Conservation (phyloP, 345 rosid species). For the Diplotaxis tenuifolia region DNA sequence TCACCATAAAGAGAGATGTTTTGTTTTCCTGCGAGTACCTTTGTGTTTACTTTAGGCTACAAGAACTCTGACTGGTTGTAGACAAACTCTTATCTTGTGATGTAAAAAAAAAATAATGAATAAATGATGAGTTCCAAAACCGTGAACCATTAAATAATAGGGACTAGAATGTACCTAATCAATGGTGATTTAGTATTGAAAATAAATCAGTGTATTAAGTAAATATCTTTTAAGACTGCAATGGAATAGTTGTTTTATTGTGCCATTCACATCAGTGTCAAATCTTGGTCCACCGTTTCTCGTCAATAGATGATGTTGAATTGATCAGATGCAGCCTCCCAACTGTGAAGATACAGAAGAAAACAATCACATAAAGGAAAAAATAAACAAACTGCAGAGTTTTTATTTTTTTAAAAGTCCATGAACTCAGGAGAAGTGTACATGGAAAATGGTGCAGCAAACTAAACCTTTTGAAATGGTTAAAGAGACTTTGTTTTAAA, state of each 20-base stretch:
- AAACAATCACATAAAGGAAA: not conserved
- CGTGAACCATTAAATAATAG: not conserved
- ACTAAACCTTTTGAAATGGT: not conserved
- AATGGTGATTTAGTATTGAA: not conserved
- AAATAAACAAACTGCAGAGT: not conserved
- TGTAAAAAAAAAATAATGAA: not conserved
- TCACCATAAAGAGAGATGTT: slow-evolving; percentile 14
- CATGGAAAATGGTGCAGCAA: not conserved
- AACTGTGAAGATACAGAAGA: slow-evolving; percentile 42
- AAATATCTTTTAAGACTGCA: not conserved
- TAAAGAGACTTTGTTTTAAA: not conserved
- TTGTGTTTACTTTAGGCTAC: not conserved
- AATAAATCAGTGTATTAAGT: not conserved
- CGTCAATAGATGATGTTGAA: slow-evolving; percentile 18
- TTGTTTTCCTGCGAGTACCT: slow-evolving; percentile 21
- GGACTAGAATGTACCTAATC: not conserved
- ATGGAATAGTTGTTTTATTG: not conserved
- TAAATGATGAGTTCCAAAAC: slow-evolving; percentile 22
- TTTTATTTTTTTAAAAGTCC: no score
- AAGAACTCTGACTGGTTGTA: slow-evolving; percentile 12
- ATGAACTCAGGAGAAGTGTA: no score
- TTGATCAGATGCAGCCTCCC: slow-evolving; percentile 68
- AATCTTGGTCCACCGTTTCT: no score
- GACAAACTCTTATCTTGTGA: slow-evolving; percentile 21
- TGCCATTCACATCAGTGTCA: not conserved